These are phyloP conservation scores for Brasilioporus rufonigricans DNA, from an alignment of 768 basidiomycete species.

Conservation along the genomic window DNA sequence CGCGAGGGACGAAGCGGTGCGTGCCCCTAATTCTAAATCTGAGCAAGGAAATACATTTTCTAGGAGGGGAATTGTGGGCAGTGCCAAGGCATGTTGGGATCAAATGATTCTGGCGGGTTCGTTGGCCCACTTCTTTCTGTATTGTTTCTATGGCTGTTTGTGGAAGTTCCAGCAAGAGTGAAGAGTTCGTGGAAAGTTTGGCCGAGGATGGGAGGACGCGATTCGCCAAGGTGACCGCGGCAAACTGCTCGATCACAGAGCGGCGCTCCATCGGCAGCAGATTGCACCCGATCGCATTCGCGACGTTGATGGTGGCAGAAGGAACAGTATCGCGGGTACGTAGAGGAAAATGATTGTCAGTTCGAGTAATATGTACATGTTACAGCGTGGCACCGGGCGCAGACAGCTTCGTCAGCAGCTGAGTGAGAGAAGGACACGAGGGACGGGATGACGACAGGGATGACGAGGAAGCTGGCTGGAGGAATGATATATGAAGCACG, in stretches of 20 bases:
- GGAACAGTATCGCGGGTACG: no score
- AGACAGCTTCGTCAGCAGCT: slow-evolving; percentile 5
- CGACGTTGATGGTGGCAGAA: slow-evolving; percentile 3
- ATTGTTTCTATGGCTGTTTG: no score
- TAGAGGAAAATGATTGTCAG: not conserved
- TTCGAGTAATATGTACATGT: not conserved
- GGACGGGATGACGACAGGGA: no score
- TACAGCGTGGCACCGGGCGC: not conserved
- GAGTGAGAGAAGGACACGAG: not conserved
- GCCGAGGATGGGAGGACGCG: not conserved
- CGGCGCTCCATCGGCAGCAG: not conserved
- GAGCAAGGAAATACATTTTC: no score
- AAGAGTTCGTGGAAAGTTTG: not conserved
- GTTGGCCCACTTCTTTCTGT: no score
- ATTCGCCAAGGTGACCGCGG: slow-evolving; percentile 9
- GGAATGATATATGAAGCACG: no score
- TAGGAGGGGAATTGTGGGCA: no score
- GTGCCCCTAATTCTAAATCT: not conserved
- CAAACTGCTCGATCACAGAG: slow-evolving; percentile 14
- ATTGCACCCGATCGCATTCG: not conserved
- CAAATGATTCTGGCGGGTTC: not conserved
- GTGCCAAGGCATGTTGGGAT: no score
- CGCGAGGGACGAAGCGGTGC: no score
- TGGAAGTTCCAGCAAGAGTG: no score
- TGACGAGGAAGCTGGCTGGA: no score